A percentile compares a stretch with the other conserved stretches of the same genome.
Evolutionary conservation across 179 eudicot species (phyloP).

Genomic region (Nepenthes alata): DNA sequence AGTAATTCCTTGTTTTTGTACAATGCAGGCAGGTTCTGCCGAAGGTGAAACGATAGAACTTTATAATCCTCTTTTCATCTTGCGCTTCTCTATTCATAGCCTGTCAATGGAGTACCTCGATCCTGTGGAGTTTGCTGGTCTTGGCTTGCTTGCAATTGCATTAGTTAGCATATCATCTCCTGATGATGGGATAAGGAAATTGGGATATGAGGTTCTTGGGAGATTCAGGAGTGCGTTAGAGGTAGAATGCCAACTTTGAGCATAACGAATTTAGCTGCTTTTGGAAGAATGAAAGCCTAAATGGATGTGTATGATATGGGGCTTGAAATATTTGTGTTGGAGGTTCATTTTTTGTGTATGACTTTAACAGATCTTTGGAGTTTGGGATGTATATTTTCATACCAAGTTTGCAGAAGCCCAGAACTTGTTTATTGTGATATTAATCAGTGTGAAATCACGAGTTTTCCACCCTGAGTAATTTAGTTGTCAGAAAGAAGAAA

Average conservation of each 20-base stretch:
- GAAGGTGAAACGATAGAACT: constrained; percentile 21
- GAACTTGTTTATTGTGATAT: too few relatives aligned
- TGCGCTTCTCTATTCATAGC: constrained; percentile 68
- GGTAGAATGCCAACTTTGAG: constrained; percentile 31
- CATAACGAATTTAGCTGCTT: too few relatives aligned
- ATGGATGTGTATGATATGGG: neutral
- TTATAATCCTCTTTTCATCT: constrained; percentile 81
- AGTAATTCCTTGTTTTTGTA: constrained; percentile 6
- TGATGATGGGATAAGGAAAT: constrained; percentile 53
- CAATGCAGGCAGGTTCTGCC: constrained; percentile 28
- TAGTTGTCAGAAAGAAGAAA: too few relatives aligned
- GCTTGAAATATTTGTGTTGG: neutral
- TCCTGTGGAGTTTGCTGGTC: constrained; percentile 76
- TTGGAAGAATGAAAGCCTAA: constrained; percentile 1
- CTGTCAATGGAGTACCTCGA: constrained; percentile 69
- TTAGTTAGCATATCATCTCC: constrained; percentile 82
- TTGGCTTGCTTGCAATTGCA: constrained; percentile 83
- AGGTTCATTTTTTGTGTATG: neutral
- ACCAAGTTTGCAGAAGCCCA: too few relatives aligned
- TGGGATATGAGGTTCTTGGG: constrained; percentile 76
- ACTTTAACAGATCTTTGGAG: too few relatives aligned
- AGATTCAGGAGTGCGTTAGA: constrained; percentile 61
- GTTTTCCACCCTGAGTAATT: too few relatives aligned
- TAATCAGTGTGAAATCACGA: too few relatives aligned
- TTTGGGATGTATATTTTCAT: too few relatives aligned